Percentiles rank a stretch among this genome's conserved stretches.
Evolutionary conservation across 139 green algal genomes (phyloP).

Genomic region (Edaphochlamys debaryana): DNA sequence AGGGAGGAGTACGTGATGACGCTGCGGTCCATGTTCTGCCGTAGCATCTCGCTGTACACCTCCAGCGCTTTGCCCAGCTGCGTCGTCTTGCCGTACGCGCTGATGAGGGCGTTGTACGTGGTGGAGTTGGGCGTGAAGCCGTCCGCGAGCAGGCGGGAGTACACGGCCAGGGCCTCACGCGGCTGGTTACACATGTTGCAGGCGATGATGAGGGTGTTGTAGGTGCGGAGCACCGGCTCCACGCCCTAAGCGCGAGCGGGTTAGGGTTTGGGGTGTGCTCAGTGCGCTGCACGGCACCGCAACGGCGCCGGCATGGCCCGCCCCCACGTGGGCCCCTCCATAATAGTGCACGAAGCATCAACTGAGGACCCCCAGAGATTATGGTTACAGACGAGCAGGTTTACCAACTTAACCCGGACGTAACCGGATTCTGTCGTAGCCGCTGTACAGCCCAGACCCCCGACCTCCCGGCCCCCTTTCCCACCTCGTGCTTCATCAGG

Average conservation of each 20-base stretch:
- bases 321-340: no score
- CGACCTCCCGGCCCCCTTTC: no score
- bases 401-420: no score
- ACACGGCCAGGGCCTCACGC: constrained; percentile 72
- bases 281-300: no score
- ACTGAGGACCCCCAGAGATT: no score
- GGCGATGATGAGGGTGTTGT: constrained; percentile 90
- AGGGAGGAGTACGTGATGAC: constrained; percentile 88
- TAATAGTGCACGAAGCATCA: no score
- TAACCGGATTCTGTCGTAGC: no score
- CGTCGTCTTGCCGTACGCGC: constrained; percentile 69
- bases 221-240: constrained; percentile 83
- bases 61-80: constrained; percentile 69
- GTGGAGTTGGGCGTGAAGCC: constrained; percentile 72
- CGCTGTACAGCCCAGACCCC: no score
- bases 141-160: constrained; percentile 61
- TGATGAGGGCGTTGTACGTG: constrained; percentile 83
- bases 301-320: no score
- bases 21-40: constrained; percentile 64
- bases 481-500: constrained; percentile 61
- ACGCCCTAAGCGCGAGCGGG: constrained; percentile 71
- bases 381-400: no score
- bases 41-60: constrained; percentile 74
- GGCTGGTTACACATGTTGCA: constrained; percentile 89
- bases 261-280: background rate